Base-by-base conservation (phyloP, 2,329 filamentous ascomycete species). In the Pestalotiopsis fici region DNA sequence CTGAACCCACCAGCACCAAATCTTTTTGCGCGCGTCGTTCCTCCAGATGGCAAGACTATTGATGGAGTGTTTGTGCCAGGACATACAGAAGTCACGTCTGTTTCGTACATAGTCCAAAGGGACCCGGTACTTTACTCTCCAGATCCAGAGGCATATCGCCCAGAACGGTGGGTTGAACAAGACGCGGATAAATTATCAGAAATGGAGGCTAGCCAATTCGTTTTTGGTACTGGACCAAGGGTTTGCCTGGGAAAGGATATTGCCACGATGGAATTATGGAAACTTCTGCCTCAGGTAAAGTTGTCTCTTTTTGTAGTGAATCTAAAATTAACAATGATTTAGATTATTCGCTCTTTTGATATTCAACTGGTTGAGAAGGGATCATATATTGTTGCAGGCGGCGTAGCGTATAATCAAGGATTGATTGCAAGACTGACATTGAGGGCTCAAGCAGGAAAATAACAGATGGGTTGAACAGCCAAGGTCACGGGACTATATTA, bases 151-250 rank as follows among this genome's bases (percentile, higher is more conserved):
- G 65, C 69, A 1, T 80, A 73, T 62, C 68, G 69, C 7, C 78
- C 78, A 11, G 77, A 78, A 67, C 69, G 78, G 21, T 80, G 78
- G 78, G 27, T 78, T 43, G 71, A 67, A 25, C 50, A 23, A 31
- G 67, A 61, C 3, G 60, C 56, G 21, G 54, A 37, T 11, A 31
- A 27, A 21, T 27, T 54, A 9, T 39, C 56, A 1, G 68, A 68
- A 56, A 65, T 71, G 39, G 67, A 73, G n/a, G 66, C 66, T 12
- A 47, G 57, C 4, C 69, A 66, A 62, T 73, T 74, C 35, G 66
- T 66, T 2, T 74, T 74, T 64, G 72, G 73, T 2, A 54, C 70
- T 1, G 73, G 73, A 2, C 57, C 69, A 12, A 68, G 73, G 9
- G 67, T 69, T 37, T 74, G 72, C 59, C 28, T 74, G 9, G 73